Conservation (phyloP, 176 grass and related monocot genomes). For the Eragrostis curvula region DNA sequence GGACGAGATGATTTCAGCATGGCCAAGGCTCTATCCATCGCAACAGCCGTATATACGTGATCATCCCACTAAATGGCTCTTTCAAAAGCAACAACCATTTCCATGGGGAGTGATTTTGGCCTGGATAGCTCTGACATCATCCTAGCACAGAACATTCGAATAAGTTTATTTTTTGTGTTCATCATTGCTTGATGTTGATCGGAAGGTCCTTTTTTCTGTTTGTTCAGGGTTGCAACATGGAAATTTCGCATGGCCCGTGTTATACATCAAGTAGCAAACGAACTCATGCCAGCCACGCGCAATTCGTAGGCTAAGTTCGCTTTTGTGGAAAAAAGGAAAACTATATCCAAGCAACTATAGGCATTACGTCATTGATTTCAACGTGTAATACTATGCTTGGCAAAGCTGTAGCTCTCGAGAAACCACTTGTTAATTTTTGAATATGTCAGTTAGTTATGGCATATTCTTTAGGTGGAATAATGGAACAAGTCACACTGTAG, state of each 20-base stretch:
- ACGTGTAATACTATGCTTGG: neutral
- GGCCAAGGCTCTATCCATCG: constrained; percentile 2
- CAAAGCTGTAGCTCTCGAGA: neutral
- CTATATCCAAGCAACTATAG: neutral
- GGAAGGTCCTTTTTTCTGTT: neutral
- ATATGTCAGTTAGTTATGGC: neutral
- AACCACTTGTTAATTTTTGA: neutral
- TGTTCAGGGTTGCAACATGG: neutral
- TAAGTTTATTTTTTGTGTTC: neutral
- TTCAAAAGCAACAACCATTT: neutral
- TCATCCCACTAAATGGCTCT: constrained; percentile 7
- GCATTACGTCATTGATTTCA: neutral
- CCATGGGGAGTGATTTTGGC: neutral
- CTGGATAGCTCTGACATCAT: constrained; percentile 2
- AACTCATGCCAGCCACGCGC: neutral
- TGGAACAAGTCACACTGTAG: neutral
- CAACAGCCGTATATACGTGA: neutral
- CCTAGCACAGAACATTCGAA: neutral
- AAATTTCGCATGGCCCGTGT: neutral
- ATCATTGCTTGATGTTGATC: constrained; percentile 5
- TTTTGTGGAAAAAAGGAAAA: neutral
- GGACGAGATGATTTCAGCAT: constrained; percentile 11
- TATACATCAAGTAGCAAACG: neutral
- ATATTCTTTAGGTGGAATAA: neutral
- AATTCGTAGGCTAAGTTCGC: neutral